These are phyloP conservation scores for Mangifera indica DNA, from an alignment of 345 rosid genomes.

Conservation along the genomic window DNA sequence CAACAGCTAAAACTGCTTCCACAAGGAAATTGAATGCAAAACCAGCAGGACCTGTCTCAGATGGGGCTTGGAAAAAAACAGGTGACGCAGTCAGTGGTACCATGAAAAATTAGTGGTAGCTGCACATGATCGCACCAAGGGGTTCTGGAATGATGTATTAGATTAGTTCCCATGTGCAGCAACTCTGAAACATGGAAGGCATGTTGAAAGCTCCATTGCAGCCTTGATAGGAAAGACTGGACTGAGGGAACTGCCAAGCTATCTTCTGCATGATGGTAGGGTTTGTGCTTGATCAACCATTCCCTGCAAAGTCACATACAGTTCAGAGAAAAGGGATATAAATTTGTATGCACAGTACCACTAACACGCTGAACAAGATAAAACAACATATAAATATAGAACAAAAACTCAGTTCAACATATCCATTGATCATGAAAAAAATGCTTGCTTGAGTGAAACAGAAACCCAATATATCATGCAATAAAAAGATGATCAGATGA, in stretches of 20 bases:
- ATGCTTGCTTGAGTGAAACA: no score
- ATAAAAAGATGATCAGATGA: no score
- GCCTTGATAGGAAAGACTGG: constrained; percentile 40
- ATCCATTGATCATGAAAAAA: no score
- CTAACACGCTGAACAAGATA: no score
- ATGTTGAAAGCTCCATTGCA: constrained; percentile 46
- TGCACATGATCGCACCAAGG: constrained; percentile 29
- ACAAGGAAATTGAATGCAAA: constrained; percentile 74
- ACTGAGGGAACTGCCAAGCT: constrained; percentile 55
- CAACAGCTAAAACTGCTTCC: constrained; percentile 90
- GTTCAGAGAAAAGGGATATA: neutral
- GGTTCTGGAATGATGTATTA: constrained; percentile 55
- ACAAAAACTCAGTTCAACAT: no score
- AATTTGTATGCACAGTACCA: no score
- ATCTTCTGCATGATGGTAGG: constrained; percentile 67
- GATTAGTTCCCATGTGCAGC: constrained; percentile 59
- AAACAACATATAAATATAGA: no score
- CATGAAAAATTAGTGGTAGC: constrained; percentile 30
- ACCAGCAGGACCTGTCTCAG: constrained; percentile 60
- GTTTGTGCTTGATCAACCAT: constrained; percentile 75
- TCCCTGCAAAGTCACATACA: constrained; percentile 34
- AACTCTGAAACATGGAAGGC: constrained; percentile 50
- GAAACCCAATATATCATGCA: no score
- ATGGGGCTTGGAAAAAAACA: constrained; percentile 55
- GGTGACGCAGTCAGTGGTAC: constrained; percentile 45